These are phyloP conservation scores for Fraxinus albicans DNA, from an alignment of 305 asterid genomes.

Conservation along the genomic window DNA sequence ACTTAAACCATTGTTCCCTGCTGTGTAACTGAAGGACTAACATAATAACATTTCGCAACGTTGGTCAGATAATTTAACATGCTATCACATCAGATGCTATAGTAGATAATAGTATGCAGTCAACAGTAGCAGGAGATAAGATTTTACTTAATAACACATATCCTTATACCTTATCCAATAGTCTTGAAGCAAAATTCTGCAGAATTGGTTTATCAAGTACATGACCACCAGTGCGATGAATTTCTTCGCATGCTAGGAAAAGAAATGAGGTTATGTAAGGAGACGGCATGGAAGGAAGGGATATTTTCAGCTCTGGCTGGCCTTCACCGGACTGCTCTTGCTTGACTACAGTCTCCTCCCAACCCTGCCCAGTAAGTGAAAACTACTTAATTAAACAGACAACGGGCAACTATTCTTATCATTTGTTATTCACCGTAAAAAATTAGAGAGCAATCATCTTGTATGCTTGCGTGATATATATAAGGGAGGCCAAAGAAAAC, in stretches of 20 bases:
- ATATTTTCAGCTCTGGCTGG: conserved; percentile 83
- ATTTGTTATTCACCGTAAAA: conserved; percentile 13
- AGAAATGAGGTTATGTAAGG: conserved; percentile 70
- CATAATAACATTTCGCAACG: neutral
- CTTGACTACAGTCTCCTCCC: conserved; percentile 94
- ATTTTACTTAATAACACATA: conserved; percentile 15
- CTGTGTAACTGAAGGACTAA: neutral
- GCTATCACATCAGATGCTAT: conserved; percentile 1
- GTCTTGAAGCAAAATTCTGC: conserved; percentile 76
- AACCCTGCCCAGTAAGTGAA: conserved; percentile 62
- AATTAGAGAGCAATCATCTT: conserved; percentile 14
- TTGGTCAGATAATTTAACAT: conserved; percentile 14
- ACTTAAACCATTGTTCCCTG: neutral
- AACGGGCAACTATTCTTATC: neutral
- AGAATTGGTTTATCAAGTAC: conserved; percentile 82
- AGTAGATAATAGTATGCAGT: conserved; percentile 5
- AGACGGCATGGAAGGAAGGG: conserved; percentile 97
- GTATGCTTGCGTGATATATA: conserved; percentile 15
- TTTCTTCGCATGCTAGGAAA: conserved; percentile 92
- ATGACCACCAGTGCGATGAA: conserved; percentile 95
- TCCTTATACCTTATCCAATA: conserved; percentile 70
- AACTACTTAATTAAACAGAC: conserved; percentile 21
- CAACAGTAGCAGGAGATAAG: conserved; percentile 1
- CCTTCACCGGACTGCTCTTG: conserved; percentile 74
- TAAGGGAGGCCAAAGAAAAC: neutral